Percentiles rank a stretch among this genome's conserved stretches.
Conservation (phyloP, 441 rosid genomes). For the Daphne laureola region DNA sequence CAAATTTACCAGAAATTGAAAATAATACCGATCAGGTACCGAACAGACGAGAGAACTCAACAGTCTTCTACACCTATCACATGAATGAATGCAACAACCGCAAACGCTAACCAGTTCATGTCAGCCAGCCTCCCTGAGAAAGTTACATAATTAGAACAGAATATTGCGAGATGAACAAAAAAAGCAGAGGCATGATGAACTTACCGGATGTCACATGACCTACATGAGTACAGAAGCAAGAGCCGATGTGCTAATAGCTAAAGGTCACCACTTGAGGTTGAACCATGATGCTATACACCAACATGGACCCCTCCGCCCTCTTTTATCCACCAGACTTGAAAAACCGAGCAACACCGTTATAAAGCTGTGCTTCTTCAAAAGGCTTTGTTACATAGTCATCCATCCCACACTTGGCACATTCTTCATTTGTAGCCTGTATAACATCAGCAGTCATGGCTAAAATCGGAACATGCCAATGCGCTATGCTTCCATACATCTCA, state of each 20-base stretch:
- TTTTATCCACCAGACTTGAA: constrained; percentile 38
- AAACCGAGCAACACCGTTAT: constrained; percentile 68
- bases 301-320: no score
- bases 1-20: no score
- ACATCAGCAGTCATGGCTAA: constrained; percentile 98
- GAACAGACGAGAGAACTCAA: no score
- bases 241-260: not conserved
- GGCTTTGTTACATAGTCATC: constrained; percentile 87
- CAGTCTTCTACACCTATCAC: no score
- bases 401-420: constrained; percentile 82
- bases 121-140: no score
- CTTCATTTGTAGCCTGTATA: constrained; percentile 70
- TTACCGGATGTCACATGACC: constrained; percentile 19
- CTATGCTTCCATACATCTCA: constrained; percentile 32
- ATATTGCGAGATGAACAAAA: no score
- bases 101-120: no score
- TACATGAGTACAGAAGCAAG: not conserved
- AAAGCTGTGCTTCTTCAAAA: constrained; percentile 80
- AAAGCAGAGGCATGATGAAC: not conserved
- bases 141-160: no score
- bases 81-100: no score
- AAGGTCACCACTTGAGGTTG: constrained; percentile 15
- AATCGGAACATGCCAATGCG: constrained; percentile 69
- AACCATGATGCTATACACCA: constrained; percentile 4
- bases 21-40: no score